Evolutionary conservation across 2,329 filamentous ascomycete genomes (phyloP).

Genomic region (Hypomyces perniciosus): DNA sequence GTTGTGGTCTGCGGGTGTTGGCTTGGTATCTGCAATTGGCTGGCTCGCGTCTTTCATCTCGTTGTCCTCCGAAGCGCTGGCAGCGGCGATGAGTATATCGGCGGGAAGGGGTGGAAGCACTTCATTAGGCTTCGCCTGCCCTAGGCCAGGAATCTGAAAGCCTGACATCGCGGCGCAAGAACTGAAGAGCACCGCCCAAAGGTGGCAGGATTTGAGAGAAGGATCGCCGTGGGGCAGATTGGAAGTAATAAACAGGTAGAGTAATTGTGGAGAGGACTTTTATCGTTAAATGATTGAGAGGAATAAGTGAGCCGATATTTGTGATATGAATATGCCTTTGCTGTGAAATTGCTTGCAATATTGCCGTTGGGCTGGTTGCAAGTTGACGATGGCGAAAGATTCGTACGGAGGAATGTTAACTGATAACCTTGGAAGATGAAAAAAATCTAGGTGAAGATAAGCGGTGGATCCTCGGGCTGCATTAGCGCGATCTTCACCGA

Average conservation of each 20-base stretch:
- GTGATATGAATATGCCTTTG: no score
- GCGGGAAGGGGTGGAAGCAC: slow-evolving; percentile 32
- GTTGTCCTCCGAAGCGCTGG: slow-evolving; percentile 16
- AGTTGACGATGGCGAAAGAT: neutral
- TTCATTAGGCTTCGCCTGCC: slow-evolving; percentile 38
- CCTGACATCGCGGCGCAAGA: slow-evolving; percentile 29
- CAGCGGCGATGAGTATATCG: slow-evolving; percentile 27
- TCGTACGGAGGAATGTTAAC: neutral
- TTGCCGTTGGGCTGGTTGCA: neutral
- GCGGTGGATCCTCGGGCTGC: slow-evolving; percentile 12
- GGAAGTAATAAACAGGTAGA: no score
- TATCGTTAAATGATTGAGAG: no score
- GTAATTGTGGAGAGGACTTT: no score
- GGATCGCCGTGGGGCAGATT: no score
- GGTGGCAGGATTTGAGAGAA: neutral
- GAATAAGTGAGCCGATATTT: no score
- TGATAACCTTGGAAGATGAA: slow-evolving; percentile 5
- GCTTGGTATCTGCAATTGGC: slow-evolving; percentile 2
- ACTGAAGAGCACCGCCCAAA: neutral
- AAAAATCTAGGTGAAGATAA: slow-evolving; percentile 28
- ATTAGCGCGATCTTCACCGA: slow-evolving; percentile 12
- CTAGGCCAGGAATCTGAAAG: slow-evolving; percentile 39
- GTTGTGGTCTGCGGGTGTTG: slow-evolving; percentile 4
- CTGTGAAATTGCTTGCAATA: neutral
- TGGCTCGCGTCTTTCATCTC: slow-evolving; percentile 17